Evolutionary conservation across 108 stramenopile genomes (phyloP).

Genomic region (Hondaea fermentalgiana): DNA sequence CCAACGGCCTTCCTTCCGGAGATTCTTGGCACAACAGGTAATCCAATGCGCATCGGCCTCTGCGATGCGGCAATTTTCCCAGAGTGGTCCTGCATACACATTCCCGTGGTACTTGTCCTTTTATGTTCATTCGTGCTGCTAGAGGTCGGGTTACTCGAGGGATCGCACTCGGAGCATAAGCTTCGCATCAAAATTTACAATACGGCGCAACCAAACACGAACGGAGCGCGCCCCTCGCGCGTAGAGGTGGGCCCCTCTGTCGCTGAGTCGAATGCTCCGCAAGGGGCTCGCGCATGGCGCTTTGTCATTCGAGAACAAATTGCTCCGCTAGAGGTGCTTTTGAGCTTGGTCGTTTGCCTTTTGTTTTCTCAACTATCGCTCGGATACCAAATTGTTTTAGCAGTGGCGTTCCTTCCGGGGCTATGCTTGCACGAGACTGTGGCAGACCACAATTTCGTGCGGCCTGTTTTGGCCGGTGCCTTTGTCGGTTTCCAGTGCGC

Average conservation of each 20-base stretch:
- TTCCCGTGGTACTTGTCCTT: neutral
- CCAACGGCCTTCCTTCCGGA: neutral
- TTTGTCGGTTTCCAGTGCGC: neutral
- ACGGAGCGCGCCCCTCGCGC: neutral
- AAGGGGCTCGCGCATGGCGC: neutral
- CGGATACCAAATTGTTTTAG: neutral
- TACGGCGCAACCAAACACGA: neutral
- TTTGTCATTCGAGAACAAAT: neutral
- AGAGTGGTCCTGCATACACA: neutral
- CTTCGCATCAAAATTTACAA: neutral
- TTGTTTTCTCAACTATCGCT: neutral
- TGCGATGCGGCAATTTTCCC: neutral
- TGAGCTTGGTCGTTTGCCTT: neutral
- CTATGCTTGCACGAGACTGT: neutral
- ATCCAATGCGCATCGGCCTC: neutral
- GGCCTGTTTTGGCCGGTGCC: neutral
- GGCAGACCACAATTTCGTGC: neutral
- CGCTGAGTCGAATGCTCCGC: neutral
- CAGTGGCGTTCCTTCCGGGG: neutral
- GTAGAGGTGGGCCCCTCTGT: neutral
- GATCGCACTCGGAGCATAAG: neutral
- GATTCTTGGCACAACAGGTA: neutral
- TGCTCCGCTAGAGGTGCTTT: neutral
- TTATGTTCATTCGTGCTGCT: neutral
- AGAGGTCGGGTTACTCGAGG: neutral